These are phyloP conservation scores for Colletotrichum sp. DNA, from an alignment of 2,329 filamentous ascomycete species.

Conservation along the genomic window DNA sequence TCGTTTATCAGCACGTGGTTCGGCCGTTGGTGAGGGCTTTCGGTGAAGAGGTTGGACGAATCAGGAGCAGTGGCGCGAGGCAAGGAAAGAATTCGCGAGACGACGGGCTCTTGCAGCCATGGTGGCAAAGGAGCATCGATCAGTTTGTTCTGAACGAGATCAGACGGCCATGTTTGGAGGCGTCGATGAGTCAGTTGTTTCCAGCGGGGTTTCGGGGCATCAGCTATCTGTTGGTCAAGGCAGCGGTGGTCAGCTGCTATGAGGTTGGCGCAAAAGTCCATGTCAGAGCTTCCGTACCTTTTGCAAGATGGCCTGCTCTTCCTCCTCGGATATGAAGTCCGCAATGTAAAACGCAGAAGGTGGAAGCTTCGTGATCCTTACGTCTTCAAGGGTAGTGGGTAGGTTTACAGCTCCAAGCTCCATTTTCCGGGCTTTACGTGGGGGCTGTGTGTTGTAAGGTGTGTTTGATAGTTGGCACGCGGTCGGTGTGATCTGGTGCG, in stretches of 20 bases:
- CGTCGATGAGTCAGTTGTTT: slow-evolving; percentile 86
- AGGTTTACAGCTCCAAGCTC: slow-evolving; percentile 27
- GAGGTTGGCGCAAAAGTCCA: neutral
- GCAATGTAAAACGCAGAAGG: slow-evolving; percentile 81
- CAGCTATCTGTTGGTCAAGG: slow-evolving; percentile 58
- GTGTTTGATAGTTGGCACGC: neutral
- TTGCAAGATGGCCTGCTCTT: slow-evolving; percentile 73
- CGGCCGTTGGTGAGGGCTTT: slow-evolving; percentile 75
- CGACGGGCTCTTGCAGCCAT: slow-evolving; percentile 76
- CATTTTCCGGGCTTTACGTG: neutral
- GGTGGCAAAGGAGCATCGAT: slow-evolving; percentile 74
- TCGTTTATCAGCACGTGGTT: slow-evolving; percentile 97
- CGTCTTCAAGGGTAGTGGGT: slow-evolving; percentile 54
- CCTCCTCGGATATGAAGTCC: slow-evolving; percentile 78
- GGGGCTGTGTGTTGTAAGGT: neutral
- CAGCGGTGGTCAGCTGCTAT: slow-evolving; percentile 25
- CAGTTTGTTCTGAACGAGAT: slow-evolving; percentile 79
- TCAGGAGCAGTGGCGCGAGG: slow-evolving; percentile 28
- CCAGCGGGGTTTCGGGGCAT: slow-evolving; percentile 79
- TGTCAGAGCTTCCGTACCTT: slow-evolving; percentile 57
- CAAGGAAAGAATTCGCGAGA: slow-evolving; percentile 64
- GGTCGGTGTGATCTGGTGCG: neutral
- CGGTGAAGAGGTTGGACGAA: slow-evolving; percentile 52
- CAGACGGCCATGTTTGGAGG: slow-evolving; percentile 88
- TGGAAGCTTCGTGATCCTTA: slow-evolving; percentile 61